Conservation (phyloP, 1,139 yeast genomes). For the Nakaseomyces kungkrabaensis region DNA sequence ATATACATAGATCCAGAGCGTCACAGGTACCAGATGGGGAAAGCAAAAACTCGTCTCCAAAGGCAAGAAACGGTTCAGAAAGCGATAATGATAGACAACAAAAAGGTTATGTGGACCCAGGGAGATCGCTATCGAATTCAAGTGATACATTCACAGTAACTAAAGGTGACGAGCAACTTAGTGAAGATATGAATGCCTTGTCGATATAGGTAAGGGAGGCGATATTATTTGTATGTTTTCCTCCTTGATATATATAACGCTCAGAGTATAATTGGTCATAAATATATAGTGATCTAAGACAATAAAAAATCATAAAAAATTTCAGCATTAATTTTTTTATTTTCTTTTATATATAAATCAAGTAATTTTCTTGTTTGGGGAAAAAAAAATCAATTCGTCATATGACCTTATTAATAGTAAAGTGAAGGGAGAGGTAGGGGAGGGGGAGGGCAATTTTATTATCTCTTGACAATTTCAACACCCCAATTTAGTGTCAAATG, state of each 20-base stretch:
- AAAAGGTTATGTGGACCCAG: neutral
- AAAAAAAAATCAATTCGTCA: no score
- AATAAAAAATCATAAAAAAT: no score
- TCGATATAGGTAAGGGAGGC: neutral
- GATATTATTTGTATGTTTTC: no score
- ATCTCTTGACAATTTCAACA: slow-evolving; percentile 51
- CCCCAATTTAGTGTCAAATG: slow-evolving; percentile 81
- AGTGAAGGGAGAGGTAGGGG: no score
- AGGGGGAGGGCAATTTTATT: neutral
- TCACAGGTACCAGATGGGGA: neutral
- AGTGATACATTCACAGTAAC: neutral
- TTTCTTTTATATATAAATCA: no score
- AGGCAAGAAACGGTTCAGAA: neutral
- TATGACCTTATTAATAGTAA: no score
- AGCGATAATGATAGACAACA: slow-evolving; percentile 2
- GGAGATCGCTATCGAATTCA: neutral
- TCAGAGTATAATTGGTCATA: no score
- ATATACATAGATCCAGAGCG: neutral
- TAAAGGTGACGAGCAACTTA: neutral
- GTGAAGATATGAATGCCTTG: neutral
- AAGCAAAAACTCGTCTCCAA: neutral
- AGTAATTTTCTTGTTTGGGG: no score
- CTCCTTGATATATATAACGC: no score
- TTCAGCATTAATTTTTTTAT: no score
- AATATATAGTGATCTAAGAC: no score